Conservation (phyloP, 306 rosid species). For the Carpinus fangiana region DNA sequence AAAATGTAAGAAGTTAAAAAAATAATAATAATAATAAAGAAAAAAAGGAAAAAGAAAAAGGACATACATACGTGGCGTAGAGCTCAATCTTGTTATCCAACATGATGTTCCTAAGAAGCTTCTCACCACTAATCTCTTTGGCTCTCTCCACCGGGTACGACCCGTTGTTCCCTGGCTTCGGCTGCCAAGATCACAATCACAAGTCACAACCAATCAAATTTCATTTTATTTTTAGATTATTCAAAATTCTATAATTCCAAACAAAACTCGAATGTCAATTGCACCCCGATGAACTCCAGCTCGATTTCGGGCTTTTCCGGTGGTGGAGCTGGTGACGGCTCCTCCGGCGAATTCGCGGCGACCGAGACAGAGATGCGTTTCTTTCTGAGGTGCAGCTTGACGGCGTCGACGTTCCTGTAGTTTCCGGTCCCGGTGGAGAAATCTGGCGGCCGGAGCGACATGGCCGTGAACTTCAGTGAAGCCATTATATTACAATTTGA, state of each 20-base stretch:
- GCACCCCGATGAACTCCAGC: conserved; percentile 78
- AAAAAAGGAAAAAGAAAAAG: neutral
- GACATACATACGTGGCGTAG: conserved; percentile 89
- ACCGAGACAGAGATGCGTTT: conserved; percentile 29
- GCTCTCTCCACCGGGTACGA: conserved; percentile 64
- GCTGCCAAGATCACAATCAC: conserved; percentile 41
- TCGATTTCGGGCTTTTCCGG: conserved; percentile 55
- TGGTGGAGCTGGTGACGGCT: conserved; percentile 31
- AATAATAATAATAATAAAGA: neutral
- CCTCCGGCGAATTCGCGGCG: conserved; percentile 35
- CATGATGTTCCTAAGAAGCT: conserved; percentile 84
- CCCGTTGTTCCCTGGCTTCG: conserved; percentile 64
- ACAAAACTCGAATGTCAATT: neutral
- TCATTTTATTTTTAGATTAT: neutral
- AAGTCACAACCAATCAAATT: neutral
- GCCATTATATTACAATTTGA: conserved; percentile 38
- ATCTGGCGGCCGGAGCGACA: conserved; percentile 32
- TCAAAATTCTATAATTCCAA: neutral
- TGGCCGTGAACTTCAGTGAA: conserved; percentile 39
- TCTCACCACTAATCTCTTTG: conserved; percentile 69
- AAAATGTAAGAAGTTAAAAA: no score
- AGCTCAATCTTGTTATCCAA: conserved; percentile 81
- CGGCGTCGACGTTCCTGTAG: neutral
- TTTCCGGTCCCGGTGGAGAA: conserved; percentile 18
- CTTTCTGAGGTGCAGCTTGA: conserved; percentile 21